Percentiles rank a stretch among this genome's conserved stretches.
These are phyloP conservation scores for Alternaria gaisen DNA, from an alignment of 2,329 filamentous ascomycete species.

Conservation along the genomic window DNA sequence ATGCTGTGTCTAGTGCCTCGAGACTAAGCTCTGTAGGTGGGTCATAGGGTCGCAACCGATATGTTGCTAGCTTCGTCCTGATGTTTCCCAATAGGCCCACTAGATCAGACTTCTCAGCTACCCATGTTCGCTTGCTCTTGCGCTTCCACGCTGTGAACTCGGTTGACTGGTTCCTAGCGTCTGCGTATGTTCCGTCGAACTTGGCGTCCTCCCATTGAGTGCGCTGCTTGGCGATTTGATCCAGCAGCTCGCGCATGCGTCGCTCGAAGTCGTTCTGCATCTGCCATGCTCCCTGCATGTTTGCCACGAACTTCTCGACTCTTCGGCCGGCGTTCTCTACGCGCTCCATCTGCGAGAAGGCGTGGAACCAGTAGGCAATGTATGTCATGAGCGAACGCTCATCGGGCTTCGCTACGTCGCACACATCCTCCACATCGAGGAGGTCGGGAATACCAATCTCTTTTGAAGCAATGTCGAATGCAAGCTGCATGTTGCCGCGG, in stretches of 20 bases:
- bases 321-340: conserved; percentile 96
- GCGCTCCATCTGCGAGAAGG: conserved; percentile 98
- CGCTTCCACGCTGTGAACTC: conserved; percentile 91
- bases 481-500: conserved; percentile 95
- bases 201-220: conserved; percentile 78
- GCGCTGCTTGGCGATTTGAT: conserved; percentile 76
- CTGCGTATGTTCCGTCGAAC: conserved; percentile 90
- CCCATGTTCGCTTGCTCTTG: conserved; percentile 91
- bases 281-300: conserved; percentile 99
- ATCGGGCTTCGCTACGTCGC: conserved; percentile 93
- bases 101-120: conserved; percentile 95
- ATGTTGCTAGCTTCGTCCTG: conserved; percentile 97
- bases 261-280: conserved; percentile 98
- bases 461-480: conserved; percentile 93
- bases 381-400: conserved; percentile 99
- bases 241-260: conserved; percentile 83
- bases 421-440: conserved; percentile 97
- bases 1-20: conserved; percentile 83
- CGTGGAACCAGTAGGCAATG: conserved; percentile 99
- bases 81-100: conserved; percentile 95
- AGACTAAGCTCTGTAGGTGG: conserved; percentile 84
- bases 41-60: conserved; percentile 88
- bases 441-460: conserved; percentile 97
- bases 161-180: conserved; percentile 86
- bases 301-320: conserved; percentile 98